A percentile compares a stretch with the other conserved stretches of the same genome.
Evolutionary conservation across 257 asterid species (phyloP).

Genomic region (Solanum tacnaense): DNA sequence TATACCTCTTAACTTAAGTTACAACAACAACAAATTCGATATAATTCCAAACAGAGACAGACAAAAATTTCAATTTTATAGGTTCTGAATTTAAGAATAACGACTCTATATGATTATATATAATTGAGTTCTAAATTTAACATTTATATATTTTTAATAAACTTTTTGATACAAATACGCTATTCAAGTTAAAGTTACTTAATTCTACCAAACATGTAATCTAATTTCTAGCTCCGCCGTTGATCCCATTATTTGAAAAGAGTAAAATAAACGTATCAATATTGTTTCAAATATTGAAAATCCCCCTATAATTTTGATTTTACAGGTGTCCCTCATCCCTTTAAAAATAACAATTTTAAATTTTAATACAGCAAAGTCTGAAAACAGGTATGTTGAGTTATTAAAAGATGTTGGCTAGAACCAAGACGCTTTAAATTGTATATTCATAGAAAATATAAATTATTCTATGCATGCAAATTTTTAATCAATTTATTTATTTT

Average conservation of each 20-base stretch:
- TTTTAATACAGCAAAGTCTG: not conserved
- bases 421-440: not conserved
- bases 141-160: too few species aligned
- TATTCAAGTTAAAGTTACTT: too few species aligned
- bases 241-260: not conserved
- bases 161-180: not conserved
- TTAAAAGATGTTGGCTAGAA: not conserved
- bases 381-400: not conserved
- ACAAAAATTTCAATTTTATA: too few species aligned
- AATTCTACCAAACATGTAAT: too few species aligned
- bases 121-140: too few species aligned
- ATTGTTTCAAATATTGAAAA: not conserved
- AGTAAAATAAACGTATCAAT: too few species aligned
- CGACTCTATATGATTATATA: too few species aligned
- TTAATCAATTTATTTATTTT: not conserved
- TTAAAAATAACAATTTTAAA: not conserved
- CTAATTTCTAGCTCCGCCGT: too few species aligned
- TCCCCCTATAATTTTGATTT: not conserved
- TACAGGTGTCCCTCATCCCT: not conserved
- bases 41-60: fast-evolving
- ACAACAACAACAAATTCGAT: too few species aligned
- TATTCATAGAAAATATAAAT: not conserved
- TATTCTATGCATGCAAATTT: not conserved
- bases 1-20: not conserved
- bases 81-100: not conserved